phyloP scores from a whole-genome alignment of 495 filamentous ascomycete species.

The Annulohypoxylon bovei region DNA sequence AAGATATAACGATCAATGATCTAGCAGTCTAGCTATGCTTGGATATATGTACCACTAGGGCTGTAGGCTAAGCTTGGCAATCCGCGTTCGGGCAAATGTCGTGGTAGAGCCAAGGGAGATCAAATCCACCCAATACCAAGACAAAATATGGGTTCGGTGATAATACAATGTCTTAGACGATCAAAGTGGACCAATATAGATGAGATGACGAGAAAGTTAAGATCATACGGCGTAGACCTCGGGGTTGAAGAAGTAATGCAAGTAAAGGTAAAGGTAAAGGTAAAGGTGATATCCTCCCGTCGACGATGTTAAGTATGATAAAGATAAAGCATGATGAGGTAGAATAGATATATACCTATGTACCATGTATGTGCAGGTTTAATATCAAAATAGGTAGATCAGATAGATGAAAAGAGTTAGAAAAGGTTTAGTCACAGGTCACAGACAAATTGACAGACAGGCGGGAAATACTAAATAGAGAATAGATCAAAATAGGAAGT shows the following conservation, averaged over 20 bases:
- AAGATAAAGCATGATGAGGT: background rate
- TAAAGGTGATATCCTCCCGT: background rate
- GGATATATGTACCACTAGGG: constrained; percentile 34
- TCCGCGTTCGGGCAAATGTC: constrained; percentile 29
- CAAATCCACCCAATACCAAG: constrained; percentile 34
- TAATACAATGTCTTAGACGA: constrained; percentile 22
- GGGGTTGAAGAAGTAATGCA: background rate
- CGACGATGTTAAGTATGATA: constrained; percentile 6
- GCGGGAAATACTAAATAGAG: constrained; percentile 12
- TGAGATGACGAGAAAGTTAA: constrained; percentile 18
- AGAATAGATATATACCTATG: background rate
- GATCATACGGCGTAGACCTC: background rate
- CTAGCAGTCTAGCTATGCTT: constrained; percentile 24
- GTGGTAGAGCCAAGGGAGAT: constrained; percentile 30
- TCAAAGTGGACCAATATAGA: constrained; percentile 12
- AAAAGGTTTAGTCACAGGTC: constrained; percentile 26
- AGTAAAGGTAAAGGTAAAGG: background rate
- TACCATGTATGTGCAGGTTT: constrained; percentile 13
- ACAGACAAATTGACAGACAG: constrained; percentile 13
- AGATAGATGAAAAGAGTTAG: constrained; percentile 9
- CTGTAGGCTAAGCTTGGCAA: constrained; percentile 34
- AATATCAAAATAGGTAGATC: background rate
- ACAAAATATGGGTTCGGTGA: constrained; percentile 12
- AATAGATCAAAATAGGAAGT: constrained; percentile 32
- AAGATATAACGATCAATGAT: background rate